phyloP scores from a whole-genome alignment of 2,329 filamentous ascomycete genomes.

The Elsinoe batatas region DNA sequence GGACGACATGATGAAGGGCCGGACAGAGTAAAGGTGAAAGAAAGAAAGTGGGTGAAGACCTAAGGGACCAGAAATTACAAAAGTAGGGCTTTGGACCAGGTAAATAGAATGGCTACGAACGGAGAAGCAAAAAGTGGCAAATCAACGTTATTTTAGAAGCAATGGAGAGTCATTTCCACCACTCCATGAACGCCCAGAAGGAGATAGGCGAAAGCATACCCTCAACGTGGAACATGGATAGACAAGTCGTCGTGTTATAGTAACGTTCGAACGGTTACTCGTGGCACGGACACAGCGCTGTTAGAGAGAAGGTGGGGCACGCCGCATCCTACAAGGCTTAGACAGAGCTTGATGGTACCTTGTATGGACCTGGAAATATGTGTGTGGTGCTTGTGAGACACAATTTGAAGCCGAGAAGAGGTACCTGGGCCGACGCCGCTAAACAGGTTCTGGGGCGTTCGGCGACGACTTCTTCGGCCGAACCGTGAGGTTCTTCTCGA shows the following conservation, averaged over 20 bases:
- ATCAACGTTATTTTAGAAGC: not conserved
- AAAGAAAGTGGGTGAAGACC: not conserved
- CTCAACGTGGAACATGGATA: too few species aligned
- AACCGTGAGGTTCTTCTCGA: too few species aligned
- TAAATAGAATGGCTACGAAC: not conserved
- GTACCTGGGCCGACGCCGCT: not conserved
- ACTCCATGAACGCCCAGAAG: not conserved
- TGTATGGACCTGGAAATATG: not conserved
- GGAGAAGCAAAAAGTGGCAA: not conserved
- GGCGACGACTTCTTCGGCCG: not conserved
- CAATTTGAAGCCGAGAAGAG: not conserved
- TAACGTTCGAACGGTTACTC: too few species aligned
- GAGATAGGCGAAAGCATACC: not conserved
- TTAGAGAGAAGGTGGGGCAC: too few species aligned
- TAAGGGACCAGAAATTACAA: not conserved
- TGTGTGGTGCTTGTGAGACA: not conserved
- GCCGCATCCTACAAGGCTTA: too few species aligned
- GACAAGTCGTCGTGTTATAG: too few species aligned
- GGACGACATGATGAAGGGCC: not conserved
- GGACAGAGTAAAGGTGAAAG: not conserved
- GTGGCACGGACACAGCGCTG: too few species aligned
- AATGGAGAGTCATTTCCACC: not conserved
- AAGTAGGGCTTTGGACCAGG: not conserved
- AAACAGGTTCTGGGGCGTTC: not conserved
- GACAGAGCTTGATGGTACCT: too few species aligned